Percentiles rank a stretch among this genome's conserved stretches.
phyloP scores from a whole-genome alignment of 2,329 filamentous ascomycete genomes.

The Cercospora beticola region DNA sequence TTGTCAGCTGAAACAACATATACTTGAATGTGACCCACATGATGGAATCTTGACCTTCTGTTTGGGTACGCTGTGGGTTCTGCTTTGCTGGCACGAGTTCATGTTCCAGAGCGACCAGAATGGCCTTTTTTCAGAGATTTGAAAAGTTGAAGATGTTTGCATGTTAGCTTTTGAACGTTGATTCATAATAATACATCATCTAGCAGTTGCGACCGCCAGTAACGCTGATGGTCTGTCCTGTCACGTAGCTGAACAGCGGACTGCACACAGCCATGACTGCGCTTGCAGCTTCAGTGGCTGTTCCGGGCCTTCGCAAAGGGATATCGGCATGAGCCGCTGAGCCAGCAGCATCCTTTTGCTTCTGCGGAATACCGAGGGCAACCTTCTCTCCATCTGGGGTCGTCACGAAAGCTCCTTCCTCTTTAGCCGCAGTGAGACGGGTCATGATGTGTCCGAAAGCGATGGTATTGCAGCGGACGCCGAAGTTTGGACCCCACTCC shows the following conservation, averaged over 20 bases:
- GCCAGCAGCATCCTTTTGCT: conserved; percentile 47
- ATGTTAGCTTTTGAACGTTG: not conserved
- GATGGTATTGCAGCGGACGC: conserved; percentile 78
- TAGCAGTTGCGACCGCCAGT: conserved; percentile 71
- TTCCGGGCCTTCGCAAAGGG: conserved; percentile 72
- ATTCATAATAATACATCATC: conserved; percentile 10
- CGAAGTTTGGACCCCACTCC: conserved; percentile 82
- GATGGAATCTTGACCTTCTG: not conserved
- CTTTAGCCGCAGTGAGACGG: conserved; percentile 78
- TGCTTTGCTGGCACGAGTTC: not conserved
- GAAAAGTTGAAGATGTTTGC: not conserved
- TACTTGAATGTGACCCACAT: not conserved
- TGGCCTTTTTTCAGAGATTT: not conserved
- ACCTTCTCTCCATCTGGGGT: conserved; percentile 75
- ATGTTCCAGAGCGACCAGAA: not conserved
- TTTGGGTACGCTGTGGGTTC: not conserved
- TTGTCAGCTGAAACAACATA: not conserved
- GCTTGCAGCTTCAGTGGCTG: conserved; percentile 75
- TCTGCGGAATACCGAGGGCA: conserved; percentile 68
- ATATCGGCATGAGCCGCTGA: conserved; percentile 61
- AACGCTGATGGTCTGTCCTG: conserved; percentile 82
- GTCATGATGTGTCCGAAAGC: conserved; percentile 83
- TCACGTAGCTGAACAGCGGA: conserved; percentile 80
- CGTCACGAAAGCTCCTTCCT: conserved; percentile 75
- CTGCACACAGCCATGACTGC: conserved; percentile 76